These are phyloP conservation scores for Leishmania lainsoni DNA, from an alignment of 208 protist species.

Conservation along the genomic window DNA sequence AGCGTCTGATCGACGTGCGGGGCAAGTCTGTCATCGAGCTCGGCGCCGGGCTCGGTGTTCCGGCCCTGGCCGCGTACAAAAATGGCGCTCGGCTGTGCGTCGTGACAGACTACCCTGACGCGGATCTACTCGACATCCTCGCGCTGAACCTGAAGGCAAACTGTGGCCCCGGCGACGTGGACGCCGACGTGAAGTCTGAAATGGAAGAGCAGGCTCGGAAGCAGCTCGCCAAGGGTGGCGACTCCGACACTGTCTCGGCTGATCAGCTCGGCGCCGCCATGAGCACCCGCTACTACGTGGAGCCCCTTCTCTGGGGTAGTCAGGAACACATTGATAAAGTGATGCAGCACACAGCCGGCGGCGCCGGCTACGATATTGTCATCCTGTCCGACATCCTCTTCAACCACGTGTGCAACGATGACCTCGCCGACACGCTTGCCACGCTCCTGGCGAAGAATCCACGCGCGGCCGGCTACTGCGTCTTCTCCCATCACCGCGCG, in stretches of 20 bases:
- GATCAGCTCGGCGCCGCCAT: slow-evolving; percentile 14
- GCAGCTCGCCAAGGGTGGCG: slow-evolving; percentile 11
- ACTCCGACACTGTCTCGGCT: slow-evolving; percentile 1
- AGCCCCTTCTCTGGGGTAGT: slow-evolving; percentile 72
- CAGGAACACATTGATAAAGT: slow-evolving; percentile 54
- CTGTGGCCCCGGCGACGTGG: slow-evolving; percentile 42
- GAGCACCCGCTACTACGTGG: slow-evolving; percentile 45
- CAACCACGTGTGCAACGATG: slow-evolving; percentile 91
- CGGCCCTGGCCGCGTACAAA: slow-evolving; percentile 63
- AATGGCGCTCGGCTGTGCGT: slow-evolving; percentile 78
- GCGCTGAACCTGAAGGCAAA: slow-evolving; percentile 76
- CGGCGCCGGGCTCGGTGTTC: slow-evolving; percentile 85
- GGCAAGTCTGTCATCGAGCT: slow-evolving; percentile 82
- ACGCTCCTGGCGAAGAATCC: slow-evolving; percentile 41
- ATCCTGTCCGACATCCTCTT: slow-evolving; percentile 92
- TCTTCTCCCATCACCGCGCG: slow-evolving; percentile 90
- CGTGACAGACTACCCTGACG: slow-evolving; percentile 86
- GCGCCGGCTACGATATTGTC: slow-evolving; percentile 75
- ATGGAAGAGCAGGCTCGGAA: slow-evolving; percentile 7
- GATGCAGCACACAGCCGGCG: slow-evolving; percentile 54
- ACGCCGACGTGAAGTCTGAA: slow-evolving; percentile 47
- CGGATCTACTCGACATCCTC: slow-evolving; percentile 75
- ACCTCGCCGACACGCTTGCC: slow-evolving; percentile 74
- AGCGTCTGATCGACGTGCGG: slow-evolving; percentile 67
- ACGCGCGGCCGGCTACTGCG: slow-evolving; percentile 79